Conservation (phyloP, 805 yeast species). For the Cyberlindnera japonica region DNA sequence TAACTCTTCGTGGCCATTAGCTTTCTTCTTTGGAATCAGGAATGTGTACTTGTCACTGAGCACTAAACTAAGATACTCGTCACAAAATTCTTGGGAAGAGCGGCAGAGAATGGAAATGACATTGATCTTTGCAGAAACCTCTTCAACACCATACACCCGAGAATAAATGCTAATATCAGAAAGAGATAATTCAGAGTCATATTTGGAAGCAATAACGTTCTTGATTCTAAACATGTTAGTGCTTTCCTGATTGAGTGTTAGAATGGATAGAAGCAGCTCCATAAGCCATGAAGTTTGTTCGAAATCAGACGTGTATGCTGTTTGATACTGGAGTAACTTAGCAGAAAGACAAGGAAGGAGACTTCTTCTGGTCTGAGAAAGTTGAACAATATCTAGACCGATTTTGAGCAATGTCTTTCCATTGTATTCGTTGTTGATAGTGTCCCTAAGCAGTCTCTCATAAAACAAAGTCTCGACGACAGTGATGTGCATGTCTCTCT, state of each 20-base stretch:
- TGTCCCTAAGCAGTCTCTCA: conserved; percentile 35
- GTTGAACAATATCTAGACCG: conserved; percentile 41
- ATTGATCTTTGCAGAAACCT: conserved; percentile 48
- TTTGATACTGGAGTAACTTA: conserved; percentile 43
- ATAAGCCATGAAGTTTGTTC: conserved; percentile 48
- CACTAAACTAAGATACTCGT: conserved; percentile 20
- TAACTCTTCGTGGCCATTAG: conserved; percentile 70
- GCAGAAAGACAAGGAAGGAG: conserved; percentile 58
- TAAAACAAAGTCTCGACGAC: conserved; percentile 52
- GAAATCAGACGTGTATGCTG: conserved; percentile 30
- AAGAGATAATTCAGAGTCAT: conserved; percentile 41
- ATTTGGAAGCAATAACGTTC: conserved; percentile 47
- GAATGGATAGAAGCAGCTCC: conserved; percentile 41
- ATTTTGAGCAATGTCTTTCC: conserved; percentile 28
- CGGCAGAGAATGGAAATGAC: conserved; percentile 45
- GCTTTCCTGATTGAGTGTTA: conserved; percentile 49
- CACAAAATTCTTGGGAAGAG: conserved; percentile 22
- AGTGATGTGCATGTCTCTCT: conserved; percentile 55
- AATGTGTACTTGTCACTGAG: conserved; percentile 38
- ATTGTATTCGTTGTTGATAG: conserved; percentile 31
- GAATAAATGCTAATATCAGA: conserved; percentile 40
- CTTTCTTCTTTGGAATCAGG: conserved; percentile 46
- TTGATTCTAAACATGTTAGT: conserved; percentile 59
- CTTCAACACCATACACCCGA: conserved; percentile 53
- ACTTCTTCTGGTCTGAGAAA: conserved; percentile 61